These are phyloP conservation scores for Glutinoglossum americanum DNA, from an alignment of 495 filamentous ascomycete genomes.

Conservation along the genomic window DNA sequence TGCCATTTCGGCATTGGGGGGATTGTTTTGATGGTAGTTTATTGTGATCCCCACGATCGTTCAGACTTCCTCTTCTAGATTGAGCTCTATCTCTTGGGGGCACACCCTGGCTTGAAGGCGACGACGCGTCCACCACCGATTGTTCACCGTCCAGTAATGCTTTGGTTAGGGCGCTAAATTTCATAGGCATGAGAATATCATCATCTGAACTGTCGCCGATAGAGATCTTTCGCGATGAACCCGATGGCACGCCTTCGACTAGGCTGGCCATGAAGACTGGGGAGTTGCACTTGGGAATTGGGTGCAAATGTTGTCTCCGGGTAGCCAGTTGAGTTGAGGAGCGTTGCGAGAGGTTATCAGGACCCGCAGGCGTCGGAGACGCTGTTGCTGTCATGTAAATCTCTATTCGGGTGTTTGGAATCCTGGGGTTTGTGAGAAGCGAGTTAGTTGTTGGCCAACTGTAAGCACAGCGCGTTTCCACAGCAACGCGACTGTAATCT, in stretches of 20 bases:
- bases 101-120: constrained; percentile 18
- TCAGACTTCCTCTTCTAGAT: constrained; percentile 16
- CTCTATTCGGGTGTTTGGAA: background rate
- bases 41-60: background rate
- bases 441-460: background rate
- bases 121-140: constrained; percentile 24
- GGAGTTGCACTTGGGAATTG: background rate
- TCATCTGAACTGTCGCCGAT: constrained; percentile 52
- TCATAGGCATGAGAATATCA: constrained; percentile 46
- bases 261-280: background rate
- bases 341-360: background rate
- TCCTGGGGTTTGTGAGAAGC: background rate
- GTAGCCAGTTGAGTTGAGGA: background rate
- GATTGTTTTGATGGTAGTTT: background rate
- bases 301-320: background rate
- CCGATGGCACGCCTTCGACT: background rate
- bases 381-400: background rate
- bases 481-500: background rate
- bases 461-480: background rate
- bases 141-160: constrained; percentile 48
- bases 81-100: constrained; percentile 11
- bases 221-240: constrained; percentile 10
- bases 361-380: background rate
- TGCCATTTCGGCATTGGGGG: background rate
- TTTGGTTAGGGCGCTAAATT: constrained; percentile 60